These are phyloP conservation scores for Coniochaeta prunicola DNA, from an alignment of 2,329 filamentous ascomycete genomes.

Conservation along the genomic window DNA sequence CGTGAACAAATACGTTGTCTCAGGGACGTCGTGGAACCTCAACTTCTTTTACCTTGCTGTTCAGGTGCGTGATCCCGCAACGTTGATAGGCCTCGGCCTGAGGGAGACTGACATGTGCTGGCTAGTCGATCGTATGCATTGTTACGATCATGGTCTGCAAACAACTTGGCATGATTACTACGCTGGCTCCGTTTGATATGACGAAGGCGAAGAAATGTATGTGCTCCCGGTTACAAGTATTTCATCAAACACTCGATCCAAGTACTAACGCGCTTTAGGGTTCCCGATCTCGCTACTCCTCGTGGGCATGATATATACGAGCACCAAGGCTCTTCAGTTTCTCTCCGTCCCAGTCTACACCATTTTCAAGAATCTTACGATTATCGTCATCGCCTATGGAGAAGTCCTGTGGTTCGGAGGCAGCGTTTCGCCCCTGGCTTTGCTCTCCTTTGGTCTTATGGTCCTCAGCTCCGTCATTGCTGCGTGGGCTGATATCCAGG, in stretches of 20 bases:
- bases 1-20: slow-evolving; percentile 99
- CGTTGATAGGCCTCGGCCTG: background rate
- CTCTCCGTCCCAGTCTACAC: slow-evolving; percentile 98
- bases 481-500: slow-evolving; percentile 94
- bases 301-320: slow-evolving; percentile 98
- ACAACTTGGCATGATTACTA: slow-evolving; percentile 72
- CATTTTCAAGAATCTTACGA: slow-evolving; percentile 99
- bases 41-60: slow-evolving; percentile 92
- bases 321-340: slow-evolving; percentile 90
- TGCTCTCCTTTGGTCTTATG: slow-evolving; percentile 95
- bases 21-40: slow-evolving; percentile 84
- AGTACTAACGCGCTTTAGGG: slow-evolving; percentile 46
- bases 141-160: slow-evolving; percentile 78
- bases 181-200: slow-evolving; percentile 70
- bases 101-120: background rate
- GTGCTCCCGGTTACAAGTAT: slow-evolving; percentile 21
- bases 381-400: slow-evolving; percentile 96
- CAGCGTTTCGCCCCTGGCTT: slow-evolving; percentile 75
- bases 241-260: background rate
- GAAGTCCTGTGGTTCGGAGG: slow-evolving; percentile 98
- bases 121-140: slow-evolving; percentile 81
- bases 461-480: slow-evolving; percentile 90
- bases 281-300: slow-evolving; percentile 93
- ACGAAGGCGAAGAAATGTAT: slow-evolving; percentile 90
- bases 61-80: slow-evolving; percentile 58